These are phyloP conservation scores for Citrus maxima DNA, from an alignment of 345 rosid species.

Conservation along the genomic window DNA sequence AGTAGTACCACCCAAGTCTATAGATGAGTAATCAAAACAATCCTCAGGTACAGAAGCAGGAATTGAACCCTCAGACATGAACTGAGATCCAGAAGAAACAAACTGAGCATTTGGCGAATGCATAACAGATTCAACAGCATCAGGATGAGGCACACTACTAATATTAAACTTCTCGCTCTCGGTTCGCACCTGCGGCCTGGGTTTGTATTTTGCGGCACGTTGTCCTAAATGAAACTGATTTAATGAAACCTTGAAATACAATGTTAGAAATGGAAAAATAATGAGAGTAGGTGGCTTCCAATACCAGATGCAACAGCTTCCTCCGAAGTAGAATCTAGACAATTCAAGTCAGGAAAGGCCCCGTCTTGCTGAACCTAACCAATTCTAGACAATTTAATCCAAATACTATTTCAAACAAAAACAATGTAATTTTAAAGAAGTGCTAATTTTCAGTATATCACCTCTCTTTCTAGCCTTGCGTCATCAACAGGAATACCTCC, in stretches of 20 bases:
- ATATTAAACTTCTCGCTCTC: conserved; percentile 19
- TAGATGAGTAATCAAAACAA: conserved; percentile 33
- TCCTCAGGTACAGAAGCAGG: conserved; percentile 35
- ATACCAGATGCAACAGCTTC: conserved; percentile 36
- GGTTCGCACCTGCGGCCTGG: conserved; percentile 37
- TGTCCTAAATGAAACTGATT: conserved; percentile 29
- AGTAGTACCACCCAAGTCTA: conserved; percentile 23
- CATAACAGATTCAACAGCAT: conserved; percentile 26
- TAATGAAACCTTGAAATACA: conserved; percentile 2
- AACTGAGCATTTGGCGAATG: conserved; percentile 16
- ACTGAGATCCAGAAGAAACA: conserved; percentile 26
- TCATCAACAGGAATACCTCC: conserved; percentile 18
- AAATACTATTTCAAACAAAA: conserved; percentile 12
- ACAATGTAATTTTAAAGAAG: neutral
- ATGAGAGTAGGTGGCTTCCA: neutral
- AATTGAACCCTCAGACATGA: conserved; percentile 29
- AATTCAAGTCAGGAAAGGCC: conserved; percentile 32
- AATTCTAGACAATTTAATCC: conserved; percentile 12
- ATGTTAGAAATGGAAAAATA: neutral
- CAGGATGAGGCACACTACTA: conserved; percentile 10
- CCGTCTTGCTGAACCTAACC: conserved; percentile 36
- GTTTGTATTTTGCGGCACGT: conserved; percentile 38
- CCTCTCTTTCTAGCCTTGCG: conserved; percentile 29
- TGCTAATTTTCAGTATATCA: conserved; percentile 12
- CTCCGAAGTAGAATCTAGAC: conserved; percentile 35